These are phyloP conservation scores for Vigna hirtella DNA, from an alignment of 306 rosid genomes.

Conservation along the genomic window DNA sequence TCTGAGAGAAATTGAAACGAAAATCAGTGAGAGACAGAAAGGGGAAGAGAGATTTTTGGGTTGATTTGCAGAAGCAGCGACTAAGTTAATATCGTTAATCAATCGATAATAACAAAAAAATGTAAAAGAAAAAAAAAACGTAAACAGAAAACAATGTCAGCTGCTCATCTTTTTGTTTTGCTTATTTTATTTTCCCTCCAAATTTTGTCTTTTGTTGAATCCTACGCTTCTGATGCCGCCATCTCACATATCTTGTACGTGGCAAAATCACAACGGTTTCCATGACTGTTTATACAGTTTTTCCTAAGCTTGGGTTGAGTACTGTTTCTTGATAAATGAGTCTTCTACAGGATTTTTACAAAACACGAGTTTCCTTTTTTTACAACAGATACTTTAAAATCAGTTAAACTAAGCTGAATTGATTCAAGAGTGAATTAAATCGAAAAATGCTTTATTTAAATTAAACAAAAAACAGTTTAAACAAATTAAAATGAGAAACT, in stretches of 20 bases:
- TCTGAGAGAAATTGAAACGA: slow-evolving; percentile 8
- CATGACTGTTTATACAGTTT: slow-evolving; percentile 43
- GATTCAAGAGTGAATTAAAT: no score
- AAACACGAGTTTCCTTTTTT: no score
- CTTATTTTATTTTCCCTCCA: slow-evolving; percentile 41
- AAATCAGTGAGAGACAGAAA: background rate
- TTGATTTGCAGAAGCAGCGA: slow-evolving; percentile 40
- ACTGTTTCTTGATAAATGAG: background rate
- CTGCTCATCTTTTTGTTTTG: background rate
- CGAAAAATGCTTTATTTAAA: no score
- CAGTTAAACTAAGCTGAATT: no score
- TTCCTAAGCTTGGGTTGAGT: background rate
- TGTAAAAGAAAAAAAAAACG: background rate
- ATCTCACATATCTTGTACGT: background rate
- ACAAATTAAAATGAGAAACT: no score
- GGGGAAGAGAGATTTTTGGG: slow-evolving; percentile 19
- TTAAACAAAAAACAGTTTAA: no score
- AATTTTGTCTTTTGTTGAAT: background rate
- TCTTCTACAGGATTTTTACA: no score
- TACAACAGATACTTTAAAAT: no score
- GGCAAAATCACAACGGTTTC: slow-evolving; percentile 7
- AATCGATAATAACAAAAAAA: background rate
- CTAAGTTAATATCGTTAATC: background rate
- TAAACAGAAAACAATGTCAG: background rate
- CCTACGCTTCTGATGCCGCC: slow-evolving; percentile 21